These are phyloP conservation scores for Sarocladium brachiariae DNA, from an alignment of 2,329 filamentous ascomycete species.

Conservation along the genomic window DNA sequence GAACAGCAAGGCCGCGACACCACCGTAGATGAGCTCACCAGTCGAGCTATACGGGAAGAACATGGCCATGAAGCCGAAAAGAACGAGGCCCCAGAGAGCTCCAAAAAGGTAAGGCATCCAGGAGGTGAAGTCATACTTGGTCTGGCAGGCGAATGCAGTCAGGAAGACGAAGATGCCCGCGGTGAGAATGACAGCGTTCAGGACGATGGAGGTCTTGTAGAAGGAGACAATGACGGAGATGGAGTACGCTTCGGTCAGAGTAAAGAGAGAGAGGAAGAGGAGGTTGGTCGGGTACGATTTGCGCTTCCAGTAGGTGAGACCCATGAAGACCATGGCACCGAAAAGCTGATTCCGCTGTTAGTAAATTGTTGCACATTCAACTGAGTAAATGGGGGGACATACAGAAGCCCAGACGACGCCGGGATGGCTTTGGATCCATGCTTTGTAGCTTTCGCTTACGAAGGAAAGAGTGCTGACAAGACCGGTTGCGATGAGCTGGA, in stretches of 20 bases:
- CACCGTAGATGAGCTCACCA: slow-evolving; percentile 79
- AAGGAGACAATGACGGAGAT: slow-evolving; percentile 90
- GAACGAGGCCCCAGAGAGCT: slow-evolving; percentile 77
- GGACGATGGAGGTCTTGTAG: slow-evolving; percentile 75
- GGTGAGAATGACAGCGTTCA: slow-evolving; percentile 86
- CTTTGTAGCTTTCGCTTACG: slow-evolving; percentile 70
- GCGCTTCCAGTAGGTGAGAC: slow-evolving; percentile 90
- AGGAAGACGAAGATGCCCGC: slow-evolving; percentile 74
- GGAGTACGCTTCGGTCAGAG: slow-evolving; percentile 84
- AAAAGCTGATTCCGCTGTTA: slow-evolving; percentile 47
- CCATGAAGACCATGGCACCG: slow-evolving; percentile 76
- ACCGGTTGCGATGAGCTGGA: slow-evolving; percentile 81
- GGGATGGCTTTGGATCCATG: slow-evolving; percentile 78
- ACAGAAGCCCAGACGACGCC: slow-evolving; percentile 82
- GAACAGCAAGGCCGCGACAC: slow-evolving; percentile 78
- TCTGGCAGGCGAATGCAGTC: slow-evolving; percentile 88
- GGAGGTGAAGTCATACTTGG: slow-evolving; percentile 94
- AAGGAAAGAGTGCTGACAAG: slow-evolving; percentile 78
- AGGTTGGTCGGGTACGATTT: slow-evolving; percentile 94
- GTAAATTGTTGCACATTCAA: too few relatives aligned
- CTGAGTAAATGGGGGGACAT: slow-evolving; percentile 23
- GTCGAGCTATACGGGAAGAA: slow-evolving; percentile 84
- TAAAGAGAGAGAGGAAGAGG: slow-evolving; percentile 85
- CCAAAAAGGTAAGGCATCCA: slow-evolving; percentile 97
- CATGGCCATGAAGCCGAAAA: slow-evolving; percentile 87